phyloP scores from a whole-genome alignment of 768 basidiomycete genomes.

The Mycena filopes region DNA sequence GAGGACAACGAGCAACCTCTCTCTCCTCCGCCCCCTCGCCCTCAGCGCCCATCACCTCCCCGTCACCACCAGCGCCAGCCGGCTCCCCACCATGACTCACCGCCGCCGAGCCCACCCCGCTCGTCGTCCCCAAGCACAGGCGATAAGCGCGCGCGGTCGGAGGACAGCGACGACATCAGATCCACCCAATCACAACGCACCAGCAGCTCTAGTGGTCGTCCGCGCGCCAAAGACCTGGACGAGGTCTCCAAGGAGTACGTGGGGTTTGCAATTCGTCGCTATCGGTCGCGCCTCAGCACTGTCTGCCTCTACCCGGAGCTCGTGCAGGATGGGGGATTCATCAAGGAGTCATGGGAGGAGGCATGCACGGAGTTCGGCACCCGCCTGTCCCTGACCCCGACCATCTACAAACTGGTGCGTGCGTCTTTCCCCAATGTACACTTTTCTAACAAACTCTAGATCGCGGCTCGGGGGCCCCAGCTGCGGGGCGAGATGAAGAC shows the following conservation, averaged over 20 bases:
- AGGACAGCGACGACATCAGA: neutral
- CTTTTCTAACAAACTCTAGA: constrained; percentile 9
- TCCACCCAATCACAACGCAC: neutral
- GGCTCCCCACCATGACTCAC: neutral
- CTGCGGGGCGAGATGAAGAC: constrained; percentile 38
- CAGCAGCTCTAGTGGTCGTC: constrained; percentile 4
- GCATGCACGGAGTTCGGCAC: neutral
- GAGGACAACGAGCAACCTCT: too few relatives aligned
- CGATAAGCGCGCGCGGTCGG: neutral
- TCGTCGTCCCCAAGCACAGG: neutral
- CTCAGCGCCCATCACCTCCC: neutral
- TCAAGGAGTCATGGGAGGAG: constrained; percentile 10
- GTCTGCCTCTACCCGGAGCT: constrained; percentile 21
- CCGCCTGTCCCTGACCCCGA: neutral
- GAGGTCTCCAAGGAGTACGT: constrained; percentile 17
- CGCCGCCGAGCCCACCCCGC: neutral
- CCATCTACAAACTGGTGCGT: constrained; percentile 28
- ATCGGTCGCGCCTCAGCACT: constrained; percentile 2
- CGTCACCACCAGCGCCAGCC: too few relatives aligned
- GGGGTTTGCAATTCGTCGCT: constrained; percentile 17
- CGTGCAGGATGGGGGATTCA: neutral
- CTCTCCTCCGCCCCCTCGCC: neutral
- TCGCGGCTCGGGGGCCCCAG: constrained; percentile 30
- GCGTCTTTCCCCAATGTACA: too few relatives aligned
- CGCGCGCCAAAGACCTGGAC: constrained; percentile 32